Base-by-base conservation (phyloP, 768 basidiomycete genomes). In the Suillus luteus region DNA sequence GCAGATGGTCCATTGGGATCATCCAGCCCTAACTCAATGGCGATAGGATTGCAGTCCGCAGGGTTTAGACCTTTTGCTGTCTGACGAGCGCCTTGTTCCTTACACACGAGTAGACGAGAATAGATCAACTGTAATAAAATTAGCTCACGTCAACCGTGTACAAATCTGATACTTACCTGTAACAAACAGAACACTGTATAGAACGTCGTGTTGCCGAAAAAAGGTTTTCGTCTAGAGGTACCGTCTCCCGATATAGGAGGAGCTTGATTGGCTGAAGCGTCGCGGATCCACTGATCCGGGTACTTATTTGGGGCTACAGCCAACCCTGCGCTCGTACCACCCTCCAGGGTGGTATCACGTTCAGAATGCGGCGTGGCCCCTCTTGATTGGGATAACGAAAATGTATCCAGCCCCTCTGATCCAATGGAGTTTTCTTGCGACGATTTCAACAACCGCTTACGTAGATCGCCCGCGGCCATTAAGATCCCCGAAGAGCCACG, bases 191-290 rank as follows among this genome's bases (percentile, higher is more conserved):
- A 73, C 59, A 98, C 74, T 8, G 92, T 92, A 78, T 99, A 99
- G 73, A 95, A 93, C 24, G 93, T 91, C 55, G 93, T 94, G 77
- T 98, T 97, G 64, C 86, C 86, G 77, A 96, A 99, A 76, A 98
- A 93, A 10, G 90, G 83, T 60, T 75, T 84, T 54, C 82, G 79
- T 61, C 77, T 81, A 59, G 70, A 67, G 8, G 68, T 61, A 62
- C 79, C 78, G n/a, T 75, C 58, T 40, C 59, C 66, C 15, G 69
- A 65, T 65, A 70, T 68, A n/a, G 62, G 61, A 55, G 71, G 67
- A 33, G 66, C 59, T 65, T 52, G 74, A 41, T 64, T 64, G 38
- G 72, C 69, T n/a, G 75, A 68, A 44, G 77, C 73, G 67, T 87
- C 87, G 63, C 77, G 80, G 62, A 90, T 84, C 89, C 89, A 91